Conservation (phyloP, 1,139 yeast genomes). For the Debaryomycetaceae sp. region DNA sequence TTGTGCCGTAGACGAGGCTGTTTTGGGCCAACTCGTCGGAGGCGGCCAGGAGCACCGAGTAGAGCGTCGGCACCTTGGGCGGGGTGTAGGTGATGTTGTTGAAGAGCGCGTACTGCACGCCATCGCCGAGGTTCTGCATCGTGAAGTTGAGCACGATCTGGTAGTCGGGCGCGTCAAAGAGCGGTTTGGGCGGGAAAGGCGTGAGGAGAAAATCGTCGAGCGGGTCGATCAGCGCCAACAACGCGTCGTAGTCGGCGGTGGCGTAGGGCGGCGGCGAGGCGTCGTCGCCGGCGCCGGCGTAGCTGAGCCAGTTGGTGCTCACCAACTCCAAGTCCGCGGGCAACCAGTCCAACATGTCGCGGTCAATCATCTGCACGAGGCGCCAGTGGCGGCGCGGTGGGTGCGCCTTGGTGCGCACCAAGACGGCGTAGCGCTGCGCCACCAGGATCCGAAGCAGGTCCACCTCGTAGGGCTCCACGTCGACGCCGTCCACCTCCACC, state of each 20-base stretch:
- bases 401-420: slow-evolving; percentile 62
- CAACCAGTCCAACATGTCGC: slow-evolving; percentile 68
- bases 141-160: slow-evolving; percentile 59
- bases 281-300: slow-evolving; percentile 38
- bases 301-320: slow-evolving; percentile 68
- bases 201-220: slow-evolving; percentile 63
- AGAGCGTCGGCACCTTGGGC: slow-evolving; percentile 80
- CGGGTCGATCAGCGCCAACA: slow-evolving; percentile 41
- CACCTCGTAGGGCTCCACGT: slow-evolving; percentile 62
- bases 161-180: slow-evolving; percentile 63
- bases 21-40: slow-evolving; percentile 42
- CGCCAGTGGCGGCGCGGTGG: slow-evolving; percentile 62
- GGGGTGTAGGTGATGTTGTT: slow-evolving; percentile 71
- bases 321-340: slow-evolving; percentile 64
- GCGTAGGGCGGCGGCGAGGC: slow-evolving; percentile 25
- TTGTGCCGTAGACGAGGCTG: slow-evolving; percentile 55
- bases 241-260: slow-evolving; percentile 22
- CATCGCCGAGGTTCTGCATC: slow-evolving; percentile 78
- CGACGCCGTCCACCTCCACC: slow-evolving; percentile 80
- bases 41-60: slow-evolving; percentile 71
- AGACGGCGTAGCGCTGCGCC: slow-evolving; percentile 76
- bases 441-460: slow-evolving; percentile 60
- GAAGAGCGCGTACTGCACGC: slow-evolving; percentile 88
- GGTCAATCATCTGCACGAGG: slow-evolving; percentile 73
- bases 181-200: slow-evolving; percentile 50